These are phyloP conservation scores for Neofusicoccum sp. DNA, from an alignment of 2,329 filamentous ascomycete genomes.

Conservation along the genomic window DNA sequence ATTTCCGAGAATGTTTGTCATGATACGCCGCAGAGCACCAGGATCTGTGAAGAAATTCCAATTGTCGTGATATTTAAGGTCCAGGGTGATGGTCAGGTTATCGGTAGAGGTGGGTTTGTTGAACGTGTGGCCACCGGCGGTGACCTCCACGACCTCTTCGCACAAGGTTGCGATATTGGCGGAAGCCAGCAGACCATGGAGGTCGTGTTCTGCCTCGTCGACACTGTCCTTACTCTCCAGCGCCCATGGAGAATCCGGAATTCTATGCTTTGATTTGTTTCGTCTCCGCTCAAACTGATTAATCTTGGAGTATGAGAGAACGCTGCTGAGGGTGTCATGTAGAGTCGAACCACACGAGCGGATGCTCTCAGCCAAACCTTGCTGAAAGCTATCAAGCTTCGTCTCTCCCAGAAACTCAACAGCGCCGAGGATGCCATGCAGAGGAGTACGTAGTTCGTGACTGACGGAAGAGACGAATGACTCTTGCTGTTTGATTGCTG, in stretches of 20 bases:
- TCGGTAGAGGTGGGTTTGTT: slow-evolving; percentile 5
- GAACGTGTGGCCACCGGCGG: slow-evolving; percentile 8
- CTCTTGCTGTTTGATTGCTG: slow-evolving; percentile 14
- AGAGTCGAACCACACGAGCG: slow-evolving; percentile 42
- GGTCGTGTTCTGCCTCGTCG: slow-evolving; percentile 7
- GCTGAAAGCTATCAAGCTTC: slow-evolving; percentile 8
- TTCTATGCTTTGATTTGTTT: slow-evolving; percentile 23
- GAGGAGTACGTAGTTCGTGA: slow-evolving; percentile 30
- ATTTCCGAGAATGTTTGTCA: slow-evolving; percentile 43
- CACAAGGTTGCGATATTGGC: slow-evolving; percentile 8
- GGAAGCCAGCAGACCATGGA: slow-evolving; percentile 3
- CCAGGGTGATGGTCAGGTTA: slow-evolving; percentile 10
- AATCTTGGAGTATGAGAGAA: slow-evolving; percentile 36
- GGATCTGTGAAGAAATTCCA: slow-evolving; percentile 35
- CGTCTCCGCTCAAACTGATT: slow-evolving; percentile 23
- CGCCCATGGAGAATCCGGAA: background rate
- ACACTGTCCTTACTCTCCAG: background rate
- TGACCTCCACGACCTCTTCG: slow-evolving; percentile 16
- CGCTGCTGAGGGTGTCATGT: slow-evolving; percentile 38
- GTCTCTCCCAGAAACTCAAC: slow-evolving; percentile 24
- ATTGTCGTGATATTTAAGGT: slow-evolving; percentile 5
- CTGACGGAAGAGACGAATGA: slow-evolving; percentile 43
- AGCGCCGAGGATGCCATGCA: slow-evolving; percentile 16
- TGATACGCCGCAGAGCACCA: slow-evolving; percentile 29
- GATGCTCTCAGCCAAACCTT: slow-evolving; percentile 26